Evolutionary conservation across 202 grass and related monocot species (phyloP).

Genomic region (Zoysia matrella): DNA sequence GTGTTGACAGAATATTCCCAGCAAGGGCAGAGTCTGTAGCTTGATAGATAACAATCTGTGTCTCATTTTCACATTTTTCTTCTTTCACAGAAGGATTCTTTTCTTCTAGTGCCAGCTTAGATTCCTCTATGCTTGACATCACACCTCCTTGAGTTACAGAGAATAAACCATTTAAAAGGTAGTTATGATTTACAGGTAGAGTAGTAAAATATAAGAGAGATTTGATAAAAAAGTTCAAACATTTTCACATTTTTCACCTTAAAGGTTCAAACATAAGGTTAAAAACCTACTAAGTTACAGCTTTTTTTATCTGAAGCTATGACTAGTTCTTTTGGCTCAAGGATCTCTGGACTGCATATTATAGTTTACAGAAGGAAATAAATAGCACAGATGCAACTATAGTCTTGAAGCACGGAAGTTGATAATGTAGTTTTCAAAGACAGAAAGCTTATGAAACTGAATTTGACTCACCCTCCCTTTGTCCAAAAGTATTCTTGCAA

Average conservation of each 20-base stretch:
- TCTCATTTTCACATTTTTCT: conserved; percentile 50
- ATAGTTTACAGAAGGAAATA: not conserved
- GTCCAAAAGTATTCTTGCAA: conserved; percentile 94
- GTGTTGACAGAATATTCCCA: conserved; percentile 46
- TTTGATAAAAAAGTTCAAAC: not conserved
- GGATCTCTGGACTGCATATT: conserved; percentile 23
- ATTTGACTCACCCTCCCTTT: conserved; percentile 69
- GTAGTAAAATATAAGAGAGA: not conserved
- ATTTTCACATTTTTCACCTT: conserved; percentile 35
- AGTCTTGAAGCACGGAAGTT: conserved; percentile 20
- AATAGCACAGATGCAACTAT: conserved; percentile 39
- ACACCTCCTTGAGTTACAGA: conserved; percentile 39
- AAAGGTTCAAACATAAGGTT: conserved; percentile 25
- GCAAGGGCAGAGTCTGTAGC: conserved; percentile 24
- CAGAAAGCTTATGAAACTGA: conserved; percentile 29
- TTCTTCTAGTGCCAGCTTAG: conserved; percentile 44
- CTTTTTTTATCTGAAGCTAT: conserved; percentile 20
- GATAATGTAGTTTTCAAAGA: conserved; percentile 18
- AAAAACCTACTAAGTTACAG: conserved; percentile 13
- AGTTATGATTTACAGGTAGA: not conserved
- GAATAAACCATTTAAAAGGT: conserved; percentile 15
- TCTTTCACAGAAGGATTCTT: conserved; percentile 42
- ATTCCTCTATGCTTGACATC: conserved; percentile 39
- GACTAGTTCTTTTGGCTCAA: conserved; percentile 19
- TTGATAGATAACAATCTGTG: conserved; percentile 38